These are phyloP conservation scores for Kodamaea fungicola DNA, from an alignment of 1,139 yeast species.

Conservation along the genomic window DNA sequence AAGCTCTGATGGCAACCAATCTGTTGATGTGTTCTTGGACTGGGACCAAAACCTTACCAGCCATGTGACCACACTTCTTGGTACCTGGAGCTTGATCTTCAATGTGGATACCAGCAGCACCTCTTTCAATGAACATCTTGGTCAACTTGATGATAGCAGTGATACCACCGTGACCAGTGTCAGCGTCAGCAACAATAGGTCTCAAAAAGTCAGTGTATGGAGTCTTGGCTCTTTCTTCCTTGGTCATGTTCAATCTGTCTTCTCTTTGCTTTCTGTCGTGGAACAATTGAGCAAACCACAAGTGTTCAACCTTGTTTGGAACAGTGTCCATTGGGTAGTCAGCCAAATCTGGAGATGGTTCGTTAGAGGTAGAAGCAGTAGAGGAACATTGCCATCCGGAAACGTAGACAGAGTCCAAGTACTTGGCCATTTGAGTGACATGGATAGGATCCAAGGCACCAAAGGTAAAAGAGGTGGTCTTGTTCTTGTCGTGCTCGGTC, in stretches of 20 bases:
- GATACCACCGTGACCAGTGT: slow-evolving; percentile 98
- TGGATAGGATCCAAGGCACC: slow-evolving; percentile 98
- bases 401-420: slow-evolving; percentile 87
- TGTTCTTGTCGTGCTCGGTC: slow-evolving; percentile 66
- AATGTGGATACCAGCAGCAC: slow-evolving; percentile 98
- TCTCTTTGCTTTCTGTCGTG: slow-evolving; percentile 96
- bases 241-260: slow-evolving; percentile 64
- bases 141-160: slow-evolving; percentile 95
- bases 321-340: slow-evolving; percentile 99
- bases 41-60: slow-evolving; percentile 96
- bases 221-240: slow-evolving; percentile 59
- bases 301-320: slow-evolving; percentile 96
- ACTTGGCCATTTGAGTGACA: slow-evolving; percentile 94
- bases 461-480: slow-evolving; percentile 82
- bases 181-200: slow-evolving; percentile 96
- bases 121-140: slow-evolving; percentile 94
- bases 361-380: slow-evolving; percentile 94
- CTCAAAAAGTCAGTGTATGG: slow-evolving; percentile 79
- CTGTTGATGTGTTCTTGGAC: slow-evolving; percentile 96
- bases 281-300: slow-evolving; percentile 94
- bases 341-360: slow-evolving; percentile 97
- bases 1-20: slow-evolving; percentile 88
- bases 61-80: slow-evolving; percentile 98
- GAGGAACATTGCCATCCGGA: slow-evolving; percentile 99
- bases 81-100: slow-evolving; percentile 99